Evolutionary conservation across 2,329 filamentous ascomycete genomes (phyloP).

Genomic region (Nothophoma quercina): DNA sequence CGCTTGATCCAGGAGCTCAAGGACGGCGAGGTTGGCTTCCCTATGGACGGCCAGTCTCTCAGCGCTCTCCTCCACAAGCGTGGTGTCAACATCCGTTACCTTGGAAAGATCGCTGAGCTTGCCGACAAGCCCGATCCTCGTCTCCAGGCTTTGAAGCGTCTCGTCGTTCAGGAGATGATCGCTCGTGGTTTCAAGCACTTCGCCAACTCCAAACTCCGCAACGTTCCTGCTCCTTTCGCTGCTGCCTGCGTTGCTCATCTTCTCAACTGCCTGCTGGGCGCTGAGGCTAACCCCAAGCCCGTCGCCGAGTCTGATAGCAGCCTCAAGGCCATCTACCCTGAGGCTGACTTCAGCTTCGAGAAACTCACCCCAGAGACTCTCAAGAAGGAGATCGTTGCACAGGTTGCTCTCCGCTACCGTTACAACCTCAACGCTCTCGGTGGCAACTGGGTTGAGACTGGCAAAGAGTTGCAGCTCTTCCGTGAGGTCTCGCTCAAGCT

Average conservation of each 20-base stretch:
- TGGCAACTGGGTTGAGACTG: conserved; percentile 69
- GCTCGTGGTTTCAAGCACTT: conserved; percentile 96
- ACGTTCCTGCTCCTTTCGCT: conserved; percentile 81
- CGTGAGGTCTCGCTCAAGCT: conserved; percentile 89
- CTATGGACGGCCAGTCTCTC: conserved; percentile 96
- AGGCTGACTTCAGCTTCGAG: conserved; percentile 83
- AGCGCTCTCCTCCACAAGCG: conserved; percentile 91
- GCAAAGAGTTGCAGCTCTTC: conserved; percentile 82
- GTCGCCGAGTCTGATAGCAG: conserved; percentile 77
- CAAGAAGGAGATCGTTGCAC: conserved; percentile 71
- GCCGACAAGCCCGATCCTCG: conserved; percentile 68
- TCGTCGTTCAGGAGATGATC: conserved; percentile 91
- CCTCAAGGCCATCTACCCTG: conserved; percentile 78
- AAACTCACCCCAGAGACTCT: conserved; percentile 77
- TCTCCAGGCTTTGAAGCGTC: conserved; percentile 76
- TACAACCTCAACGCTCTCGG: conserved; percentile 70
- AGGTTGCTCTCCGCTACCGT: conserved; percentile 78
- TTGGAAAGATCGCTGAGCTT: conserved; percentile 81
- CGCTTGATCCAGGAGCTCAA: conserved; percentile 84
- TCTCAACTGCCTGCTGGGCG: conserved; percentile 90
- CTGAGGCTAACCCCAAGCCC: conserved; percentile 77
- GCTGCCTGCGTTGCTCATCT: conserved; percentile 83
- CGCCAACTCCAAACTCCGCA: conserved; percentile 77
- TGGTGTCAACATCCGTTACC: conserved; percentile 94
- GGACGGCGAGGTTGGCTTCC: conserved; percentile 94